These are phyloP conservation scores for Aspergillus puulaauensis DNA, from an alignment of 2,329 filamentous ascomycete species.

Conservation along the genomic window DNA sequence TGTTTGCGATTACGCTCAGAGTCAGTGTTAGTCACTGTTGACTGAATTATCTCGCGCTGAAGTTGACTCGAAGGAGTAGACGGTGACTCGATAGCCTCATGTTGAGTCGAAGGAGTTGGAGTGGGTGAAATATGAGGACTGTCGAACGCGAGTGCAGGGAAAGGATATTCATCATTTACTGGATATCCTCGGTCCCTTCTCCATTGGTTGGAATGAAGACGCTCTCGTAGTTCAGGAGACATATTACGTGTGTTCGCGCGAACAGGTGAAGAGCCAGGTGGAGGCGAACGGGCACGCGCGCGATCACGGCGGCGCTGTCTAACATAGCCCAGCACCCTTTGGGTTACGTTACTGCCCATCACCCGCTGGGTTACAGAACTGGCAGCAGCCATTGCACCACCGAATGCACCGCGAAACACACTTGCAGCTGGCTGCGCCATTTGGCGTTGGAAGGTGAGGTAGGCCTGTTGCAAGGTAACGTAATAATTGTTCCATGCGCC, in stretches of 20 bases:
- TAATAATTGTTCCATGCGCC: slow-evolving; percentile 1
- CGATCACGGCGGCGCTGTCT: neutral
- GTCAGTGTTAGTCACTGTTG: neutral
- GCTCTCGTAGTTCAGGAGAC: slow-evolving; percentile 15
- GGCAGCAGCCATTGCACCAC: slow-evolving; percentile 13
- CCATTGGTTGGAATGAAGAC: slow-evolving; percentile 13
- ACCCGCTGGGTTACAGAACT: slow-evolving; percentile 10
- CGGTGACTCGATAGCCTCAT: neutral
- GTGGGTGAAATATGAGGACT: slow-evolving; percentile 2
- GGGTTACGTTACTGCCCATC: slow-evolving; percentile 8
- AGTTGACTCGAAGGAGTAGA: too few relatives aligned
- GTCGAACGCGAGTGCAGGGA: slow-evolving; percentile 16
- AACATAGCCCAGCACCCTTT: slow-evolving; percentile 9
- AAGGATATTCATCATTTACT: slow-evolving; percentile 14
- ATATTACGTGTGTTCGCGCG: slow-evolving; percentile 16
- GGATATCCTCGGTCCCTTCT: slow-evolving; percentile 15
- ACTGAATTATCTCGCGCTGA: neutral
- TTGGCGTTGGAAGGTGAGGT: neutral
- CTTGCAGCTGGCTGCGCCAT: slow-evolving; percentile 6
- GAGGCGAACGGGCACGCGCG: neutral
- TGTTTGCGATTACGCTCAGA: neutral
- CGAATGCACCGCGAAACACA: slow-evolving; percentile 18
- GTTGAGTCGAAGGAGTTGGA: neutral
- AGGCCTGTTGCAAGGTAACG: slow-evolving; percentile 3
- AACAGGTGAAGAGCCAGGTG: slow-evolving; percentile 10